Base-by-base conservation (phyloP, 2,329 filamentous ascomycete species). In the Claviceps humidiphila region DNA sequence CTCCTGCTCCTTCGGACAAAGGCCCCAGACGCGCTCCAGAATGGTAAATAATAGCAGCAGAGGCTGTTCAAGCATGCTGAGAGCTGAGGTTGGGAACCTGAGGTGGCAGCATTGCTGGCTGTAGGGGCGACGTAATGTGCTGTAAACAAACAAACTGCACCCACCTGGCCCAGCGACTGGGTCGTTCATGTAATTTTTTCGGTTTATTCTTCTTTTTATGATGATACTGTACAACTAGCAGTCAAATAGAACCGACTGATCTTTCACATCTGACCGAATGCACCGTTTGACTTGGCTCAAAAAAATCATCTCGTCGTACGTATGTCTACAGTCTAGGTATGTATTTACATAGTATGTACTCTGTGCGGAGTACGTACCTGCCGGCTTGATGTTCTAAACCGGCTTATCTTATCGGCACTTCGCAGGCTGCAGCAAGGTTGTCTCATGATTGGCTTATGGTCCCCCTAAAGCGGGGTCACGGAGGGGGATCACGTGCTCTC, bases 401-500 rank as follows among this genome's bases (percentile, higher is more conserved):
- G 22, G 24, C 24, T 5, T 5, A 24, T 24, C 24, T 24, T 24
- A 24, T 24, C 24, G 24, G 24, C 24, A 24, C 4, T 24, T 6
- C 24, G 24, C 24, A 24, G 24, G 24, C 24, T 24, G 24, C 24
- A 24, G 24, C 24, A 24, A 34, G 30, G 0, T 34, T 34, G 30
- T 11, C 9, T 34, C 30, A 4, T 11, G 30, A 34, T 34, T 34
- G 30, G 30, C 30, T 4, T 34, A 34, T 34, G 8, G 26, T 34
- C 9, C 9, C 9, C 8, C 11, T 34, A 9, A 34, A 42, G 41
- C 20, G 17, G 9, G 13, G 17, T 4, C 1, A 4, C 13, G 8
- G 13, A 9, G 39, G 1, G 7, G 0, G 2, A 43, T 58, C 65
- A 67, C 58, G 61, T 66, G 64, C 58, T 3, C 0, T 0, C 57